Conservation (phyloP, 495 filamentous ascomycete genomes). For the Clavariopsis aquatica region DNA sequence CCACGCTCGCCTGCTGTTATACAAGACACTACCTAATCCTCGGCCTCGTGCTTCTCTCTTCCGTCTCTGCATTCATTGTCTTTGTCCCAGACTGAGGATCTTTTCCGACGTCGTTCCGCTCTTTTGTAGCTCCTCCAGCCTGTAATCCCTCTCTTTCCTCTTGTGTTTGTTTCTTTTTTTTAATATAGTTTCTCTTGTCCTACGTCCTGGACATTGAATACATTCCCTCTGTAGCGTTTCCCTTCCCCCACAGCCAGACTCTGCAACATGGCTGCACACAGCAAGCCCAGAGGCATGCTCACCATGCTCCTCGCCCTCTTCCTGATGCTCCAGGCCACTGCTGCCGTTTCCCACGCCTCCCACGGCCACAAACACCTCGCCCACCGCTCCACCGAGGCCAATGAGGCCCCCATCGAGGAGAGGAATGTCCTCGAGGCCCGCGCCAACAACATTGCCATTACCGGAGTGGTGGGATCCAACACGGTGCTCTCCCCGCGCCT, state of each 20-base stretch:
- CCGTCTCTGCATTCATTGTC: not conserved
- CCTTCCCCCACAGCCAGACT: too few relatives aligned
- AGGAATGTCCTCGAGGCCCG: constrained; percentile 12
- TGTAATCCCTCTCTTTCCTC: too few relatives aligned
- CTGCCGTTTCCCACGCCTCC: constrained; percentile 13
- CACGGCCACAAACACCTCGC: constrained; percentile 8
- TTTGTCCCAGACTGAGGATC: constrained; percentile 24
- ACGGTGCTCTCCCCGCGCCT: constrained; percentile 38
- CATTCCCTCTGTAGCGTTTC: too few relatives aligned
- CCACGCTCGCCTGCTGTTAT: not conserved
- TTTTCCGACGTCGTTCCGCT: constrained; percentile 27
- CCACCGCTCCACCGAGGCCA: constrained; percentile 15
- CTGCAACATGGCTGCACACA: constrained; percentile 21
- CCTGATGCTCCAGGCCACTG: constrained; percentile 20
- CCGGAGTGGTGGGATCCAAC: constrained; percentile 27
- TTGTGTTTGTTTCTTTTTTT: too few relatives aligned
- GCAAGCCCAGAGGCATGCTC: constrained; percentile 22
- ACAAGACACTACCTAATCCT: constrained; percentile 8
- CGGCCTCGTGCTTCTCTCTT: constrained; percentile 21
- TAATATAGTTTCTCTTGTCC: constrained; percentile 10
- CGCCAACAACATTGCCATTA: constrained; percentile 29
- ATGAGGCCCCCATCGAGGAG: constrained; percentile 22
- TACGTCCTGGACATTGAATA: not conserved
- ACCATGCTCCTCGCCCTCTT: constrained; percentile 27
- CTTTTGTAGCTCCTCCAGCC: constrained; percentile 17